Evolutionary conservation across 179 eudicot genomes (phyloP), one percentile per base, ranked within the genome.

Genomic region (Heliamphora pulchella): DNA sequence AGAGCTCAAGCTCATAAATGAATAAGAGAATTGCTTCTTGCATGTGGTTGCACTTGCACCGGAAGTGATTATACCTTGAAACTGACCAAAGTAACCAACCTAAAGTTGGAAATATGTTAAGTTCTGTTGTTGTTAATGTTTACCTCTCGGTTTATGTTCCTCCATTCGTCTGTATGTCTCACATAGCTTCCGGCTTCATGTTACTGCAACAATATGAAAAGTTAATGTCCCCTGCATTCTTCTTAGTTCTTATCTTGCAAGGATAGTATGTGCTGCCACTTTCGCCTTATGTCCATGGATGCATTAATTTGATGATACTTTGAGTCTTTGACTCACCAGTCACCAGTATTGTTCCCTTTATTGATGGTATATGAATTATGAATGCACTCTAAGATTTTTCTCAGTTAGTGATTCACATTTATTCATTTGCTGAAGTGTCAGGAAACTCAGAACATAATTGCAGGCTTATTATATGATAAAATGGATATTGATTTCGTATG

Each of bases 121-220:
- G 17, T 70, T 50, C 22, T 7, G 10, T 44, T 46, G 47, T 54
- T 7, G 11, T 17, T 22, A 47, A 18, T 70, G 31, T 70, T 46
- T 70, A 70, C 22, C 74, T 70, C 20, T 47, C 13, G 9, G 74
- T 7, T 70, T 70, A 10, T 72, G 14, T 72, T 51, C n/a, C 76
- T 72, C 20, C 59, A 72, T 67, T 67, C 8, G 2, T 67, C 43
- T 18, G 15, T 58, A 58, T 11, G 62, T 58, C 62, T 13, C 41
- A 17, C 48, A 66, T 66, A 66, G 47, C 62, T 65, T 66, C 71
- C 47, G 41, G 71, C 48, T 66, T 66, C 47, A 66, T 31, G 31
- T 31, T 31, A 31, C 31, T 31, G 31, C 31, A 31, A 31, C 31
- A 31, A 31, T 31, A 31, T 31, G 31, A 31, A n/a, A 39, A 39